Evolutionary conservation across 768 basidiomycete species (phyloP).

Genomic region (Dentipellis sp.): DNA sequence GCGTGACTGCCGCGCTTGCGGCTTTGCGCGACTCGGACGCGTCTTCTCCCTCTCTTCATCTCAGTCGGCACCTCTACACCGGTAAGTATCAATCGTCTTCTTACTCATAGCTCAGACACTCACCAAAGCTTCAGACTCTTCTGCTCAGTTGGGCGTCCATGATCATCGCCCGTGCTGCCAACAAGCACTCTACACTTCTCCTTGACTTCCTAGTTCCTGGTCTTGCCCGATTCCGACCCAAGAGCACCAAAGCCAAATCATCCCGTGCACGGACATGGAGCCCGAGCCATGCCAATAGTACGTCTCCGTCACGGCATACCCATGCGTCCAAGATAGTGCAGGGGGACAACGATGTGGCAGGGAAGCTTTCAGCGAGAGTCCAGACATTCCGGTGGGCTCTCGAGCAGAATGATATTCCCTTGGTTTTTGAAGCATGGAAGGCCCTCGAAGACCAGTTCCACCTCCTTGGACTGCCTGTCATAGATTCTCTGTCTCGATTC

Average conservation of each 20-base stretch:
- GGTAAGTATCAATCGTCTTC: too few relatives aligned
- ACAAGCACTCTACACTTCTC: slow-evolving; percentile 15
- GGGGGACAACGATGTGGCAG: neutral
- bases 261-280: neutral
- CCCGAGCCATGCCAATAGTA: too few relatives aligned
- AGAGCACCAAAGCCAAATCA: neutral
- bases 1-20: neutral
- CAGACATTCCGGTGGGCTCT: slow-evolving; percentile 23
- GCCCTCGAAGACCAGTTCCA: slow-evolving; percentile 34
- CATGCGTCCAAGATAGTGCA: neutral
- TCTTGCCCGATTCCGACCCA: slow-evolving; percentile 10
- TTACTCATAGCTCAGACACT: too few relatives aligned
- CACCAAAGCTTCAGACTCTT: too few relatives aligned
- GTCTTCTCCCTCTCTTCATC: too few relatives aligned
- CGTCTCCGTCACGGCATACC: too few relatives aligned
- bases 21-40: neutral
- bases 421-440: slow-evolving; percentile 29
- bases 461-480: slow-evolving; percentile 33
- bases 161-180: slow-evolving; percentile 13
- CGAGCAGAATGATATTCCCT: slow-evolving; percentile 23
- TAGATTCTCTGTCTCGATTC: slow-evolving; percentile 30
- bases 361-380: slow-evolving; percentile 15
- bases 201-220: slow-evolving; percentile 38
- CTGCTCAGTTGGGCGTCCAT: slow-evolving; percentile 4
- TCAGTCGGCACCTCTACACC: too few relatives aligned